Percentiles rank a stretch among this genome's conserved stretches.
These are phyloP conservation scores for Parachaetomium inaequale DNA, from an alignment of 495 filamentous ascomycete genomes.

Conservation along the genomic window DNA sequence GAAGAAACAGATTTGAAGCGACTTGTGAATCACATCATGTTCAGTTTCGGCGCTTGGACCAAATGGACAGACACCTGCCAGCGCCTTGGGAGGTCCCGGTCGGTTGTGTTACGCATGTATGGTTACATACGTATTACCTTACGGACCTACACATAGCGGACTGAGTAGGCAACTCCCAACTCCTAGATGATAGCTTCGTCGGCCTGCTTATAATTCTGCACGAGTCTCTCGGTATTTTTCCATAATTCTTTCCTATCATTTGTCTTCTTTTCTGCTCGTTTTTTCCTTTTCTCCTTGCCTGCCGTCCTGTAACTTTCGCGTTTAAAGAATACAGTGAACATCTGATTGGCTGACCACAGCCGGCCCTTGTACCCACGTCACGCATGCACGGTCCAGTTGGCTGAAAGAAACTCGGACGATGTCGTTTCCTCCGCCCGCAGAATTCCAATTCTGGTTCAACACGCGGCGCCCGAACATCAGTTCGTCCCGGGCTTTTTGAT, in stretches of 20 bases:
- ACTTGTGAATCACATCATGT: slow-evolving; percentile 12
- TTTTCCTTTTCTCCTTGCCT: not conserved
- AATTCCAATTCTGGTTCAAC: slow-evolving; percentile 23
- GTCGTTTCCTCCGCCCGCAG: slow-evolving; percentile 18
- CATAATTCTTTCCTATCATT: not conserved
- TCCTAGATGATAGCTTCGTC: too few species aligned
- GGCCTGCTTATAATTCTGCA: too few species aligned
- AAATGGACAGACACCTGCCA: not conserved
- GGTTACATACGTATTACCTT: too few species aligned
- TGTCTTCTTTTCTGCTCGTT: not conserved
- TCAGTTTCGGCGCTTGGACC: slow-evolving; percentile 12
- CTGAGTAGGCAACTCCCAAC: too few species aligned
- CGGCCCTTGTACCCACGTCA: not conserved
- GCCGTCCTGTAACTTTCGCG: not conserved
- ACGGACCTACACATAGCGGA: too few species aligned
- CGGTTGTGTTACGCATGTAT: too few species aligned
- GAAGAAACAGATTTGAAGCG: slow-evolving; percentile 17
- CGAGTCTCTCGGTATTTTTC: not conserved
- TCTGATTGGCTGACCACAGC: not conserved
- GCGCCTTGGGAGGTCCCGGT: too few species aligned
- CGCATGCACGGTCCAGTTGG: slow-evolving; percentile 5
- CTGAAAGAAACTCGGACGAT: slow-evolving; percentile 17
- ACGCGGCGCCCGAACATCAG: slow-evolving; percentile 25
- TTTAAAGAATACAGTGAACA: not conserved
- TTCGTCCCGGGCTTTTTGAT: slow-evolving; percentile 28